Percentiles rank a stretch among this genome's conserved stretches.
These are phyloP conservation scores for Ensete ventricosum DNA, from an alignment of 176 grass and related monocot genomes.

Conservation along the genomic window DNA sequence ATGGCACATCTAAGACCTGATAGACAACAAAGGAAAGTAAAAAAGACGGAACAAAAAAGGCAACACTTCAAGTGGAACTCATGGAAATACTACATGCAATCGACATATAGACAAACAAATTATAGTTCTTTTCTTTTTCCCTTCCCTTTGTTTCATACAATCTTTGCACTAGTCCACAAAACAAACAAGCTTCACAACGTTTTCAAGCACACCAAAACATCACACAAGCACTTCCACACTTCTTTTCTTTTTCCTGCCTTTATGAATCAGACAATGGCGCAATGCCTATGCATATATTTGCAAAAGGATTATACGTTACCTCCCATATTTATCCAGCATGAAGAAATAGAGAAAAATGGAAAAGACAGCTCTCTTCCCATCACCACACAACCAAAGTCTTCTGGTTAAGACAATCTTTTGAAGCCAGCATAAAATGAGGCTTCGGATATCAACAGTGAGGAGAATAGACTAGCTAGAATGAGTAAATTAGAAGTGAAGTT, in stretches of 20 bases:
- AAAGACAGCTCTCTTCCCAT: neutral
- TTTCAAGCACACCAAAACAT: neutral
- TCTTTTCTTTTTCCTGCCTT: neutral
- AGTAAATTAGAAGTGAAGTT: neutral
- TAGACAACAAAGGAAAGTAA: neutral
- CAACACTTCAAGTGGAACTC: neutral
- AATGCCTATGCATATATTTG: neutral
- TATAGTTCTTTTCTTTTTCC: neutral
- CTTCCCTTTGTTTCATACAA: neutral
- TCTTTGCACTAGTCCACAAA: neutral
- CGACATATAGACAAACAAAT: neutral
- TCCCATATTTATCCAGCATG: neutral
- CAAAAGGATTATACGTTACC: neutral
- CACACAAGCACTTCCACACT: neutral
- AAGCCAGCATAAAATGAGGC: slow-evolving; percentile 8
- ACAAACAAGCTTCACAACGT: neutral
- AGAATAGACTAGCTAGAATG: neutral
- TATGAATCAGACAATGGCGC: neutral
- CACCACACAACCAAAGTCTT: neutral
- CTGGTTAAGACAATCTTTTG: slow-evolving; percentile 2
- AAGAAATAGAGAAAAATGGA: neutral
- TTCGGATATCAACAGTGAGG: neutral
- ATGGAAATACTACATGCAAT: slow-evolving; percentile 1
- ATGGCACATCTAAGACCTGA: slow-evolving; percentile 5
- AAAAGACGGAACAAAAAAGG: neutral